These are phyloP conservation scores for Agrocybe praecox DNA, from an alignment of 768 basidiomycete species.

Conservation along the genomic window DNA sequence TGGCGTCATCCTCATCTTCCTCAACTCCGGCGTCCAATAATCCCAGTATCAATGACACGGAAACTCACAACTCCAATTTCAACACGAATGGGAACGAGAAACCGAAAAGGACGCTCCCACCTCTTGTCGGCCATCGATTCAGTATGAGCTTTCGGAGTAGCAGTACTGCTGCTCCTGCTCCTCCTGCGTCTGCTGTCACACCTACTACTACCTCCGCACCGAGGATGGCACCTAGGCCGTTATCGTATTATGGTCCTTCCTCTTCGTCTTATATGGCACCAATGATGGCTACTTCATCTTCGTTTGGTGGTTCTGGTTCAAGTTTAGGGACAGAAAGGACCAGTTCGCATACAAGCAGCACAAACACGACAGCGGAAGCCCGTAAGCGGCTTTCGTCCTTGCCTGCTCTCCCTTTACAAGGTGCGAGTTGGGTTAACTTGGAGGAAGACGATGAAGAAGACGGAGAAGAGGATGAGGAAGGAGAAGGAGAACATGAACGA, in stretches of 20 bases:
- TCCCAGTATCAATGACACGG: too few relatives aligned
- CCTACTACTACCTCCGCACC: too few relatives aligned
- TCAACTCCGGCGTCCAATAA: too few relatives aligned
- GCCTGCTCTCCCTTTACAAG: slow-evolving; percentile 44
- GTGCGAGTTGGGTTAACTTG: slow-evolving; percentile 24
- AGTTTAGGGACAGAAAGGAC: background rate
- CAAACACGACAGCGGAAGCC: background rate
- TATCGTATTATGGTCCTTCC: too few relatives aligned
- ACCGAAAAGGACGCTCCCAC: background rate
- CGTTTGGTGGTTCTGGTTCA: background rate
- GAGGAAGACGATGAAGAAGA: slow-evolving; percentile 45
- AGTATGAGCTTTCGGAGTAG: background rate
- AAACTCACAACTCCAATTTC: background rate
- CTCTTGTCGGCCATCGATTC: background rate
- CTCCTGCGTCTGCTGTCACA: too few relatives aligned
- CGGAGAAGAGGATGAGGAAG: slow-evolving; percentile 23
- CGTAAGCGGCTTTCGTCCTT: slow-evolving; percentile 20
- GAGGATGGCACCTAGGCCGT: too few relatives aligned
- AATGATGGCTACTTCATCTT: background rate
- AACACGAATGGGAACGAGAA: background rate
- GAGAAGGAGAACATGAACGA: too few relatives aligned
- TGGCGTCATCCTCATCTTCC: too few relatives aligned
- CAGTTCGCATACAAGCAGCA: background rate
- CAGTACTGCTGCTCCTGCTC: background rate
- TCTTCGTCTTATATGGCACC: too few relatives aligned